Percentiles rank a stretch among this genome's conserved stretches.
These are phyloP conservation scores for Cornus controversa DNA, from an alignment of 148 eudicot genomes.

Conservation along the genomic window DNA sequence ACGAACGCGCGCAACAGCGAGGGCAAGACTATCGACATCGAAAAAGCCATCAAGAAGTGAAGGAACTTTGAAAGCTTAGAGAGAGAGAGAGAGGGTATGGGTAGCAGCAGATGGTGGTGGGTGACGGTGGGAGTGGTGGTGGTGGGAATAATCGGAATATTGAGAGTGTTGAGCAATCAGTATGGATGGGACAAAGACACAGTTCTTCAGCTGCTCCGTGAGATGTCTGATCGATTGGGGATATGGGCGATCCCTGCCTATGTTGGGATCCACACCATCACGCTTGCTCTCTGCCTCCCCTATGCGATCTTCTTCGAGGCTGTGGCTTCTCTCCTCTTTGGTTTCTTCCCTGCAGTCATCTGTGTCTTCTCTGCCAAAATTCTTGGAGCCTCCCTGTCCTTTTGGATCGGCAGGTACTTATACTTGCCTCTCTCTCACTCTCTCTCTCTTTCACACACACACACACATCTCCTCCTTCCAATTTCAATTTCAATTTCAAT, in stretches of 20 bases:
- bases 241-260: conserved; percentile 82
- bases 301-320: conserved; percentile 84
- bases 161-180: conserved; percentile 26
- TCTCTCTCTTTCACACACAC: too few species aligned
- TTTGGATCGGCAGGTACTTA: conserved; percentile 63
- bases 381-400: conserved; percentile 83
- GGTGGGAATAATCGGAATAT: conserved; percentile 22
- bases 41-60: too few species aligned
- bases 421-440: not conserved
- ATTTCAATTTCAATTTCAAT: too few species aligned
- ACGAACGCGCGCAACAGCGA: too few species aligned
- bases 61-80: not conserved
- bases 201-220: conserved; percentile 29
- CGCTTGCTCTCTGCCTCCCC: conserved; percentile 72
- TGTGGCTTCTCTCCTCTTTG: conserved; percentile 78
- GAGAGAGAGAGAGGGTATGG: not conserved
- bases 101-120: conserved; percentile 13
- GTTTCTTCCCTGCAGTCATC: conserved; percentile 66
- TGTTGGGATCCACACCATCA: conserved; percentile 60
- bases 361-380: conserved; percentile 79
- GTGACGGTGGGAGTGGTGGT: conserved; percentile 21
- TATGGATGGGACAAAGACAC: conserved; percentile 45
- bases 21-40: too few species aligned
- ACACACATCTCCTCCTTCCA: not conserved
- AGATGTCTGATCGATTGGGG: conserved; percentile 54